Conservation (phyloP, 2,329 filamentous ascomycete species). For the Bipolaris victoriae region DNA sequence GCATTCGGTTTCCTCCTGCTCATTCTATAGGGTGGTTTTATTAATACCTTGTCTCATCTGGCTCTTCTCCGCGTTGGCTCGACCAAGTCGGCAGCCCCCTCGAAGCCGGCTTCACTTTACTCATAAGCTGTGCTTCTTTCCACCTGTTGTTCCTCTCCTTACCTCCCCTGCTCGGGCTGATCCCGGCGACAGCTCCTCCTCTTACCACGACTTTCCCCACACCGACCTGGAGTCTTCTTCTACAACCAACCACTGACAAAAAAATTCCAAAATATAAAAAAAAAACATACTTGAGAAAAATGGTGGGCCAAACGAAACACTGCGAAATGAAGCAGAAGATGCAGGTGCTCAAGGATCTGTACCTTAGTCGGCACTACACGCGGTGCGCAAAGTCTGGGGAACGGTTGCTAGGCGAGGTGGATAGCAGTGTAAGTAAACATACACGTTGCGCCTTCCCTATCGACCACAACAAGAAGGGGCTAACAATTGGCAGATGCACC, state of each 20-base stretch:
- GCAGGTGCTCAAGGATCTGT: conserved; percentile 40
- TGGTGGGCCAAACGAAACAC: conserved; percentile 27
- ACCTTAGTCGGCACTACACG: conserved; percentile 44
- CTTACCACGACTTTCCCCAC: conserved; percentile 7
- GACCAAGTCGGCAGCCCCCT: background rate
- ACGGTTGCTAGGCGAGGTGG: conserved; percentile 30
- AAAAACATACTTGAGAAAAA: conserved; percentile 5
- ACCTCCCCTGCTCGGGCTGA: conserved; percentile 4
- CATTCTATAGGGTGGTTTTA: background rate
- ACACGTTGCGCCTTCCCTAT: background rate
- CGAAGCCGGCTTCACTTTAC: conserved; percentile 16
- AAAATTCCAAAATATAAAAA: background rate
- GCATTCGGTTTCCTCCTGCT: background rate
- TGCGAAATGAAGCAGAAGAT: conserved; percentile 33
- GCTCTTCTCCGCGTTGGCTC: background rate
- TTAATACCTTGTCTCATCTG: background rate
- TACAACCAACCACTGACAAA: conserved; percentile 3
- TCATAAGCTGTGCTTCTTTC: conserved; percentile 11
- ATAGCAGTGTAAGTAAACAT: conserved; percentile 28
- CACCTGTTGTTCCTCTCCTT: background rate
- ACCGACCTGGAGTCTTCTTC: conserved; percentile 13
- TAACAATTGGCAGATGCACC: conserved; percentile 36
- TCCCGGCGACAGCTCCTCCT: conserved; percentile 4
- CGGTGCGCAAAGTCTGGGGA: conserved; percentile 42
- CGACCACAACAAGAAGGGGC: background rate